Conservation (phyloP, 495 filamentous ascomycete species). For the Polyplosphaeria fusca region DNA sequence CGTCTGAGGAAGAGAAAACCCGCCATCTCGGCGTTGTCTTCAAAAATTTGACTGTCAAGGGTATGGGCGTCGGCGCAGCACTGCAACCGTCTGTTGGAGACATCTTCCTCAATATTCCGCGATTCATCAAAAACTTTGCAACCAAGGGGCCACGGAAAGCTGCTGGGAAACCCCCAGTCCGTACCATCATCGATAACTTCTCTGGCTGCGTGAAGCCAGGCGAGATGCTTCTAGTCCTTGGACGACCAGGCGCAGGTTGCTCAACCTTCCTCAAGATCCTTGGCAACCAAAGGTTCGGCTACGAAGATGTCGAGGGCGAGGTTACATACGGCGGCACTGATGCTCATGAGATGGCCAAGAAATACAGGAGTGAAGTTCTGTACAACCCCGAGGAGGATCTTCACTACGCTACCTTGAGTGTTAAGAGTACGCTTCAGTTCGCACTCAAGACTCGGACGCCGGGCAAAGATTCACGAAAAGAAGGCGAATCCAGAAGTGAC, state of each 20-base stretch:
- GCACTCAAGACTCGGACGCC: constrained; percentile 69
- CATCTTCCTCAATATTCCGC: constrained; percentile 57
- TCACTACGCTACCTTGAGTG: constrained; percentile 70
- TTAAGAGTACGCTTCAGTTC: constrained; percentile 67
- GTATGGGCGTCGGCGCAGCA: constrained; percentile 63
- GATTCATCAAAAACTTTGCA: constrained; percentile 46
- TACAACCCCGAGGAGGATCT: constrained; percentile 67
- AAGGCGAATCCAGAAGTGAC: constrained; percentile 58
- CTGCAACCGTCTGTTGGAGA: constrained; percentile 65
- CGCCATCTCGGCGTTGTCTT: constrained; percentile 42
- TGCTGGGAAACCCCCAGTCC: constrained; percentile 50
- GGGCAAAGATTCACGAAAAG: constrained; percentile 56
- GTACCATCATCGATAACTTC: constrained; percentile 64
- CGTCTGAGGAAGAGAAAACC: constrained; percentile 64
- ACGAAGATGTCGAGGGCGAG: constrained; percentile 59
- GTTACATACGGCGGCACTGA: constrained; percentile 64
- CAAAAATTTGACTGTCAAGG: constrained; percentile 56
- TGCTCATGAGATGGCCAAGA: constrained; percentile 58
- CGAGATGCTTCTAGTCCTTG: constrained; percentile 64
- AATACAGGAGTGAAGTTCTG: constrained; percentile 58
- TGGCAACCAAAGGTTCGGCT: constrained; percentile 63
- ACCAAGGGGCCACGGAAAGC: constrained; percentile 45
- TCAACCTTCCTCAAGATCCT: constrained; percentile 69
- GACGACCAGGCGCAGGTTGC: constrained; percentile 68
- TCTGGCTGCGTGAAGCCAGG: constrained; percentile 50